Percentiles rank a stretch among this genome's conserved stretches.
Evolutionary conservation across 768 basidiomycete species (phyloP).

Genomic region (Macrolepiota albuminosa): DNA sequence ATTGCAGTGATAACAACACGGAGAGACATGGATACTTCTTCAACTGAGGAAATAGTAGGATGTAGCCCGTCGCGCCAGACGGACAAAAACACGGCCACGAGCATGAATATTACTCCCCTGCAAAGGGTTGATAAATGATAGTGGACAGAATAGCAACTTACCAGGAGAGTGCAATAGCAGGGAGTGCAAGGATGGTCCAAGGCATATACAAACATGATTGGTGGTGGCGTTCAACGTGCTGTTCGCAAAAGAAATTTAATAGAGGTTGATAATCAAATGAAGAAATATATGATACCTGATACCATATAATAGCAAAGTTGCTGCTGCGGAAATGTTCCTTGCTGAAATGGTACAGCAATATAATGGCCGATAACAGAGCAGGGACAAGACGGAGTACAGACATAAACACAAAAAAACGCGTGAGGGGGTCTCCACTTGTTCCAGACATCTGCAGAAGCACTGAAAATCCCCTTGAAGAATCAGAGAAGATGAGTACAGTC

Average conservation of each 20-base stretch:
- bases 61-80: too few species aligned
- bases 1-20: background rate
- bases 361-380: background rate
- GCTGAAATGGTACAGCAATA: background rate
- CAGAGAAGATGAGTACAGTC: background rate
- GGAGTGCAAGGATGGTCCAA: background rate
- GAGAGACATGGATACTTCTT: background rate
- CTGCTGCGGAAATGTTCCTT: background rate
- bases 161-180: background rate
- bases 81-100: too few species aligned
- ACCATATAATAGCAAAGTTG: background rate
- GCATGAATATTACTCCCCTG: too few species aligned
- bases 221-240: background rate
- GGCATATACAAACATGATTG: background rate
- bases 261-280: background rate
- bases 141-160: background rate
- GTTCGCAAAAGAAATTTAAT: background rate
- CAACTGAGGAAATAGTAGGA: too few species aligned
- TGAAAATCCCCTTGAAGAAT: background rate
- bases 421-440: background rate
- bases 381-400: background rate
- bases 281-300: background rate
- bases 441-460: background rate
- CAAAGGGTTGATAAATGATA: too few species aligned
- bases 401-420: background rate